Evolutionary conservation across 208 protist species (phyloP).

Genomic region (Crithidia expoeki): DNA sequence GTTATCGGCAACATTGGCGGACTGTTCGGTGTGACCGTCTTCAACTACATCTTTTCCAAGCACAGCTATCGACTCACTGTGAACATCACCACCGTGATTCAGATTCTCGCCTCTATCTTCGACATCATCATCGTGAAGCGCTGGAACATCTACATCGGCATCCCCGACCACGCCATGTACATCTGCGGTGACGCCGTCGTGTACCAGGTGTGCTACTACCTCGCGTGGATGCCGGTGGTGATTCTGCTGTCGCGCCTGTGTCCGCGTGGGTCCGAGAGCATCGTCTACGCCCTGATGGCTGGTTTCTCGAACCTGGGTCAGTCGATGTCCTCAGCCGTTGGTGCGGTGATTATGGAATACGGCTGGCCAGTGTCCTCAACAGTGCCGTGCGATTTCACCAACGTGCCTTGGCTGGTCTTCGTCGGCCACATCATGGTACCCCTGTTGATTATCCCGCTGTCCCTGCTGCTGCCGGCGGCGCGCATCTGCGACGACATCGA

Average conservation of each 20-base stretch:
- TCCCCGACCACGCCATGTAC: conserved; percentile 76
- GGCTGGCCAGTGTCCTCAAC: conserved; percentile 51
- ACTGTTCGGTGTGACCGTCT: conserved; percentile 55
- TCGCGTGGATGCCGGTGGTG: conserved; percentile 82
- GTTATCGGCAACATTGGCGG: conserved; percentile 63
- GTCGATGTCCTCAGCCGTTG: conserved; percentile 52
- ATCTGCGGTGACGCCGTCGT: conserved; percentile 76
- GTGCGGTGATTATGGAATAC: conserved; percentile 65
- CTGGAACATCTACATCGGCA: conserved; percentile 67
- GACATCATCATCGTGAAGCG: conserved; percentile 83
- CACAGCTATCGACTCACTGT: conserved; percentile 73
- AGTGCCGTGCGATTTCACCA: conserved; percentile 71
- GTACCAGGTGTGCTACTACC: conserved; percentile 70
- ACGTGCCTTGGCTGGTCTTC: conserved; percentile 68
- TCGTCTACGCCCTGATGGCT: conserved; percentile 84
- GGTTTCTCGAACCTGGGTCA: conserved; percentile 87
- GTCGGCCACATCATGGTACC: conserved; percentile 69
- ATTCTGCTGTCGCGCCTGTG: conserved; percentile 87
- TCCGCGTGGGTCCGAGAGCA: conserved; percentile 77
- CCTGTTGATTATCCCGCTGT: conserved; percentile 66
- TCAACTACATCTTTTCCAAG: conserved; percentile 70
- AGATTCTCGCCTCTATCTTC: conserved; percentile 60
- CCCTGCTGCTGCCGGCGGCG: conserved; percentile 69
- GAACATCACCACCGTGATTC: conserved; percentile 59
- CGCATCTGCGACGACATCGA: conserved; percentile 77